Base-by-base conservation (phyloP, 2,329 filamentous ascomycete genomes). In the Phialophora chinensis region DNA sequence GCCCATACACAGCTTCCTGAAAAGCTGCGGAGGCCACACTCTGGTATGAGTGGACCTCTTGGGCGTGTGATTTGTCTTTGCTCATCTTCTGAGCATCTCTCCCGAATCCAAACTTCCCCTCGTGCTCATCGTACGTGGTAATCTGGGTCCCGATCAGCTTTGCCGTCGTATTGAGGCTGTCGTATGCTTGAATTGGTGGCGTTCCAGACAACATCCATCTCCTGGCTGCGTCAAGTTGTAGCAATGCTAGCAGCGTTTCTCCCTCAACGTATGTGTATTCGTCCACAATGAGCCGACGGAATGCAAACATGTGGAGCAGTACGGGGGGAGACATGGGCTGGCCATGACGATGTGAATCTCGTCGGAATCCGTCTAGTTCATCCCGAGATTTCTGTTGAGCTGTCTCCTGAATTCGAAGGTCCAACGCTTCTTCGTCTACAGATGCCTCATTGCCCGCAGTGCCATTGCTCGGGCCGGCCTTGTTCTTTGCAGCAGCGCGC, bases 121-220 rank as follows among this genome's bases (percentile, higher is more conserved):
- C 74, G 1, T 80, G 79, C 64, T 83, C 82, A 50, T 86, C 83
- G 56, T 87, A 65, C 3, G 64, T 56, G 14, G 70, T 56, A 0
- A 90, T 76, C 54, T 81, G 79, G 25, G 88, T 76, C 1, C 83
- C 82, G 1, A 90, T 73, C 17, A 89, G 82, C 0, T 77, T 77
- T 0, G 86, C 86, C 65, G 89, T 86, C 17, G 80, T 81, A 60
- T 88, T 86, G 8, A 90, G 79, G 68, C 88, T 85, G 0, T 83
- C 81, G 71, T 88, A 88, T 62, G 86, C 83, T 4, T 81, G 79
- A 2, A 89, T 72, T 0, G 82, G 79, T 1, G 88, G 88, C 0
- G 88, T 90, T 2, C 86, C 88, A 0, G 87, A 90, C 1, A 90
- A 77, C 6, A 88, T 79, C 87, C 88, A 90, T 62, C 82, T 83